Evolutionary conservation across 352 stramenopile genomes (phyloP).

Genomic region (Pythium diclinum): DNA sequence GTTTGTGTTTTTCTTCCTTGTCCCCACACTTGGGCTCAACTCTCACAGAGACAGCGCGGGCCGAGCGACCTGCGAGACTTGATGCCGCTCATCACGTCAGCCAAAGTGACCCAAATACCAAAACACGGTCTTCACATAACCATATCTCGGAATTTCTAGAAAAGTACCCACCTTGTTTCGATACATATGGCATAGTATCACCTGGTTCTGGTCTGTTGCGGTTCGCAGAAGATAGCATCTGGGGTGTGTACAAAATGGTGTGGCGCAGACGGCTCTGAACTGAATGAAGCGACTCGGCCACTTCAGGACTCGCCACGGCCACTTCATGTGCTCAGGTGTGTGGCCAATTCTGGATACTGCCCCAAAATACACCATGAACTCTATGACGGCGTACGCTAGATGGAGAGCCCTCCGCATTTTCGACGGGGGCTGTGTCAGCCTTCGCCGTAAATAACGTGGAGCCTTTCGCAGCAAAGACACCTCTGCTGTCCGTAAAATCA

Average conservation of each 20-base stretch:
- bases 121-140: constrained; percentile 9
- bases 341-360: neutral
- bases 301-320: neutral
- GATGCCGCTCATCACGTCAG: constrained; percentile 21
- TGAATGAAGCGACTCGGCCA: constrained; percentile 3
- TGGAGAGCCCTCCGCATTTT: no score
- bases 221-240: constrained; percentile 28
- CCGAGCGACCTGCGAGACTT: constrained; percentile 22
- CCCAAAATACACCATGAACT: neutral
- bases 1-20: constrained; percentile 34
- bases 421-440: neutral
- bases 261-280: constrained; percentile 25
- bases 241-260: constrained; percentile 23
- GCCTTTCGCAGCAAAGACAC: no score
- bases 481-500: neutral
- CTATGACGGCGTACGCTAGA: neutral
- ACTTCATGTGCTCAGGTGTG: neutral
- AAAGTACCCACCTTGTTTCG: neutral
- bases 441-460: neutral
- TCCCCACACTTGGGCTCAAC: constrained; percentile 27
- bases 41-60: constrained; percentile 30
- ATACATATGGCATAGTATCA: neutral
- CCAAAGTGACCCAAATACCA: neutral
- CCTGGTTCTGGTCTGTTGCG: neutral
- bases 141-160: no score